phyloP scores from a whole-genome alignment of 148 eudicot genomes.

The Rhododendron griersonianum region DNA sequence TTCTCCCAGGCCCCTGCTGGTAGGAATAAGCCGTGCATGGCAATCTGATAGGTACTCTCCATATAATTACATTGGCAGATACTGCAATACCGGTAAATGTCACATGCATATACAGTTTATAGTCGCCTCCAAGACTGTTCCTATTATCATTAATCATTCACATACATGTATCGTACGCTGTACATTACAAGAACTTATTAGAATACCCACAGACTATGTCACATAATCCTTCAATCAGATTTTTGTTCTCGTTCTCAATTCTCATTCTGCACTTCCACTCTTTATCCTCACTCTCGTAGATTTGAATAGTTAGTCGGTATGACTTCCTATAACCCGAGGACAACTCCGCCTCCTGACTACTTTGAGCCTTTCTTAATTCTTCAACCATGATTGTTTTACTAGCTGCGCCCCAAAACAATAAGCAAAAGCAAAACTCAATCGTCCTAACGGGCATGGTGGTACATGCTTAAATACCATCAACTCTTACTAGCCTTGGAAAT shows the following conservation, averaged over 20 bases:
- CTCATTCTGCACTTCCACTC: too few species aligned
- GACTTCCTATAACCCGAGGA: background rate
- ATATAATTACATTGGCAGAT: background rate
- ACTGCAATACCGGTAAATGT: background rate
- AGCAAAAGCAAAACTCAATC: background rate
- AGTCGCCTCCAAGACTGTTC: too few species aligned
- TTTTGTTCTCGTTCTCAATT: too few species aligned
- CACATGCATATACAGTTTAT: background rate
- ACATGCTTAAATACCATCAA: background rate
- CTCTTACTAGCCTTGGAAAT: background rate
- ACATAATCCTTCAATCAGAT: too few species aligned
- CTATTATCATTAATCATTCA: too few species aligned
- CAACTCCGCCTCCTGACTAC: background rate
- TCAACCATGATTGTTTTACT: background rate
- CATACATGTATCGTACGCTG: too few species aligned
- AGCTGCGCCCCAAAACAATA: background rate
- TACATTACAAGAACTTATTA: too few species aligned
- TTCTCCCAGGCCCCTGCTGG: background rate
- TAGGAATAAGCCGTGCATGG: background rate
- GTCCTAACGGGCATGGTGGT: background rate
- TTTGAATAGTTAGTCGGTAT: background rate
- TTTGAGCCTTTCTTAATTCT: background rate
- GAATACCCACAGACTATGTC: too few species aligned
- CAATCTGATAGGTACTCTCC: background rate
- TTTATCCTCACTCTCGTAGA: too few species aligned